Evolutionary conservation across 345 rosid species (phyloP), one percentile per base, ranked within the genome.

Genomic region (Eucalyptus guilfoylei): DNA sequence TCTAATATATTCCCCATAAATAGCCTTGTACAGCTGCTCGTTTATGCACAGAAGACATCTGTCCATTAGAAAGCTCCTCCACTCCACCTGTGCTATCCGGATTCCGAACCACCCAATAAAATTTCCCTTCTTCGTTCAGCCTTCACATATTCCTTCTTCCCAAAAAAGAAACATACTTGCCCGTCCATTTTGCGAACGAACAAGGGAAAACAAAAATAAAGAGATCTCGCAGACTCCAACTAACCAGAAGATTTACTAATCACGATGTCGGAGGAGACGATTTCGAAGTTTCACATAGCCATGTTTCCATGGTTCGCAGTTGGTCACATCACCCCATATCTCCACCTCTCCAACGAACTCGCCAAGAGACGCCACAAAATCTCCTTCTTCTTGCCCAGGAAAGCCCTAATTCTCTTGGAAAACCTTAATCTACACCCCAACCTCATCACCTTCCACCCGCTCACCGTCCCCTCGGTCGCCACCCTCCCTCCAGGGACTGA

Each of bases 401-500:
- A 93, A 89, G 93, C 95, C 48, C 90, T 88, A 14, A 87, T 87
- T 55, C 87, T 91, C 37, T 42, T 95, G 16, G 88, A 92, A 90
- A 91, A 87, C 62, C 88, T 87, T 85, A 94, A 93, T 87, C 86
- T 50, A 32, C 88, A 88, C 52, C 98, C 97, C 13, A 11, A 91
- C 16, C 92, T 69, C 49, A 92, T 94, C 54, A 40, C 88, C 30
- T 93, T 95, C 89, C 89, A 87, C 37, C 88, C 93, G 42, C 34
- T 95, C 45, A 54, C 81, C 19, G 47, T 96, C 47, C 94, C 96
- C 21, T 91, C 40, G 2, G 95, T 94, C 45, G 88, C 91, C 2
- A 96, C 96, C 85, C 97, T 97, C 88, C 99, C 99, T 42, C 89
- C 90, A 2, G 98, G 97, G 11, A 88, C 95, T 1, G 95, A 96